Conservation (phyloP, 352 stramenopile species). For the Aphanomyces cochlioides region DNA sequence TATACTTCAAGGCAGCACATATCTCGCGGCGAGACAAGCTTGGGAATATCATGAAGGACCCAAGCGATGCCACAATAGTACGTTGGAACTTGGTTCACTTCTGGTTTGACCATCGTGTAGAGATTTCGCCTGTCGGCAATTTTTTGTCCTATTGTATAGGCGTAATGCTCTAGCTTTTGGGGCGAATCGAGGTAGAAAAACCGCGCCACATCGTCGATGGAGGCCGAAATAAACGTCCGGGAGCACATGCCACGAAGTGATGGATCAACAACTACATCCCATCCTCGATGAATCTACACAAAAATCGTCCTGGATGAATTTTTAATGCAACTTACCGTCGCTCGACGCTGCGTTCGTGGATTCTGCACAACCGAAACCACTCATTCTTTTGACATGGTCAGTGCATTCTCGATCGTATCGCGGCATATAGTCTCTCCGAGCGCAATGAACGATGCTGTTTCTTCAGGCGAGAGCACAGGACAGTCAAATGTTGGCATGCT, state of each 20-base stretch:
- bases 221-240: constrained; percentile 60
- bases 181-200: constrained; percentile 79
- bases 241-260: constrained; percentile 11
- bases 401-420: background rate
- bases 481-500: background rate
- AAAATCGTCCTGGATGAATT: too few relatives aligned
- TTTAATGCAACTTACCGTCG: background rate
- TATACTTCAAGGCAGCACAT: constrained; percentile 60
- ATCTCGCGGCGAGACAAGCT: constrained; percentile 66
- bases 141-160: constrained; percentile 34
- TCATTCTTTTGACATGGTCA: background rate
- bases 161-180: constrained; percentile 41
- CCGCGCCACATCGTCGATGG: constrained; percentile 72
- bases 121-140: constrained; percentile 75
- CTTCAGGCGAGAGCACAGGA: background rate
- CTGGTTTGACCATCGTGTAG: constrained; percentile 43
- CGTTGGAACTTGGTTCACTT: constrained; percentile 46
- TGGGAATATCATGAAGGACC: constrained; percentile 65
- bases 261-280: constrained; percentile 12
- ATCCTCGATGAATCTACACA: constrained; percentile 8
- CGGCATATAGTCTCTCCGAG: background rate
- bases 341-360: background rate
- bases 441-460: background rate
- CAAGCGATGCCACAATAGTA: constrained; percentile 78
- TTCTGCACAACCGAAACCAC: background rate